A percentile compares a stretch with the other conserved stretches of the same genome.
phyloP scores from a whole-genome alignment of 2,329 filamentous ascomycete genomes.

The Metarhizium brunneum region DNA sequence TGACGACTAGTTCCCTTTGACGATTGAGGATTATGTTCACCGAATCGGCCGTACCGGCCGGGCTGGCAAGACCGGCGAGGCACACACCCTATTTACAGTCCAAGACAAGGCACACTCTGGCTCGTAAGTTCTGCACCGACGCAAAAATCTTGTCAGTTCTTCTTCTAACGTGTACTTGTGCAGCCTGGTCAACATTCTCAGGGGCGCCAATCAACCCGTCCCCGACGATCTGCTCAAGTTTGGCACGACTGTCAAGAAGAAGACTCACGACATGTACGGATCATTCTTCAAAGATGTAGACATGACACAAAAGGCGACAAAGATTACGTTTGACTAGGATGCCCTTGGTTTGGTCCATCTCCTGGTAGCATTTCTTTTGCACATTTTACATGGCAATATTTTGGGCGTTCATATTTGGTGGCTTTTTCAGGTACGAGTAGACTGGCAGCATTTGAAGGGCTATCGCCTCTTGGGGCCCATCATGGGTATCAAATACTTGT shows the following conservation, averaged over 20 bases:
- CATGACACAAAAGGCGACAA: slow-evolving; percentile 74
- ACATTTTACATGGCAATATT: too few species aligned
- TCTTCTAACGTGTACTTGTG: neutral
- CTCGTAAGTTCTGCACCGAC: slow-evolving; percentile 49
- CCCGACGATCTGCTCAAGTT: slow-evolving; percentile 91
- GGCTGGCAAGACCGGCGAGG: slow-evolving; percentile 79
- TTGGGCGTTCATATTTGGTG: too few species aligned
- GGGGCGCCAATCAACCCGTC: slow-evolving; percentile 82
- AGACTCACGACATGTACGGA: slow-evolving; percentile 90
- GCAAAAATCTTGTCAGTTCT: neutral
- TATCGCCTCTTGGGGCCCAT: too few species aligned
- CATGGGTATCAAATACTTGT: too few species aligned
- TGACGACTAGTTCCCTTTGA: slow-evolving; percentile 63
- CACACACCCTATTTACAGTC: slow-evolving; percentile 91
- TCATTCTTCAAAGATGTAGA: slow-evolving; percentile 91
- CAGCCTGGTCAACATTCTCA: slow-evolving; percentile 88
- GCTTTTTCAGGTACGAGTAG: too few species aligned
- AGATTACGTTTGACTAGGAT: slow-evolving; percentile 74
- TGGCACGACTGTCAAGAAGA: slow-evolving; percentile 97
- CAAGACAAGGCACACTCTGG: slow-evolving; percentile 89
- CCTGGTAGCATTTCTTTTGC: too few species aligned
- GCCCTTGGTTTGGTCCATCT: too few species aligned
- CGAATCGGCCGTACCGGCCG: slow-evolving; percentile 92
- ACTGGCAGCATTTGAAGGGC: too few species aligned
- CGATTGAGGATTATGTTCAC: slow-evolving; percentile 95